phyloP scores from a whole-genome alignment of 2,329 filamentous ascomycete species.

The Chaetomiaceae sp. region DNA sequence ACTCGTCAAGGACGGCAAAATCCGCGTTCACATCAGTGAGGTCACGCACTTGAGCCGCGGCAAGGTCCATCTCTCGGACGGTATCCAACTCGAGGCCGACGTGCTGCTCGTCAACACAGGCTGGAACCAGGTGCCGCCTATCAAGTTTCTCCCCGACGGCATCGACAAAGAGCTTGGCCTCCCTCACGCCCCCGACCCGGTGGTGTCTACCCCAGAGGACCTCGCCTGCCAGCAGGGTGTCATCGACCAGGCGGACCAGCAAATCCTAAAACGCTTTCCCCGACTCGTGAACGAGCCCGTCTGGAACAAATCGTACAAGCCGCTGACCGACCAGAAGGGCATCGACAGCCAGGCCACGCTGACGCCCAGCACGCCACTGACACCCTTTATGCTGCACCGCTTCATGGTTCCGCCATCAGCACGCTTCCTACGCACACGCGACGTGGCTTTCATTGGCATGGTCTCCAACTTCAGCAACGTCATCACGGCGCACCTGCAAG shows the following conservation, averaged over 20 bases:
- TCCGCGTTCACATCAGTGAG: conserved; percentile 51
- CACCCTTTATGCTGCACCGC: conserved; percentile 41
- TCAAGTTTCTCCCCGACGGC: conserved; percentile 49
- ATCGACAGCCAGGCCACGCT: conserved; percentile 30
- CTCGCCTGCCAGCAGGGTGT: conserved; percentile 27
- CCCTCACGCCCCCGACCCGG: conserved; percentile 37
- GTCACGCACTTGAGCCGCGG: conserved; percentile 39
- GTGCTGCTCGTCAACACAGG: conserved; percentile 54
- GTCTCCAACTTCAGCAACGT: conserved; percentile 41
- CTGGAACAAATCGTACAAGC: conserved; percentile 42
- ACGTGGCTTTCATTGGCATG: conserved; percentile 44
- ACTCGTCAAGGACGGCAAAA: conserved; percentile 46
- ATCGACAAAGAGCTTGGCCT: conserved; percentile 46
- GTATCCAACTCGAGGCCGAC: conserved; percentile 44
- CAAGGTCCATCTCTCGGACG: conserved; percentile 47
- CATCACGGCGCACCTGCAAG: conserved; percentile 43
- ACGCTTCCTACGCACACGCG: conserved; percentile 34
- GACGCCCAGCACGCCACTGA: conserved; percentile 29
- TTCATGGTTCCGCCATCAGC: conserved; percentile 43
- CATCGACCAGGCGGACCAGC: conserved; percentile 40
- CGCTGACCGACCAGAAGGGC: conserved; percentile 40
- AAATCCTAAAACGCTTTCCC: conserved; percentile 52
- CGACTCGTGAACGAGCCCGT: conserved; percentile 49
- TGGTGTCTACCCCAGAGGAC: conserved; percentile 33
- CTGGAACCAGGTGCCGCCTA: conserved; percentile 50